phyloP scores from a whole-genome alignment of 352 stramenopile species.

The Phytopythium mirpurense region DNA sequence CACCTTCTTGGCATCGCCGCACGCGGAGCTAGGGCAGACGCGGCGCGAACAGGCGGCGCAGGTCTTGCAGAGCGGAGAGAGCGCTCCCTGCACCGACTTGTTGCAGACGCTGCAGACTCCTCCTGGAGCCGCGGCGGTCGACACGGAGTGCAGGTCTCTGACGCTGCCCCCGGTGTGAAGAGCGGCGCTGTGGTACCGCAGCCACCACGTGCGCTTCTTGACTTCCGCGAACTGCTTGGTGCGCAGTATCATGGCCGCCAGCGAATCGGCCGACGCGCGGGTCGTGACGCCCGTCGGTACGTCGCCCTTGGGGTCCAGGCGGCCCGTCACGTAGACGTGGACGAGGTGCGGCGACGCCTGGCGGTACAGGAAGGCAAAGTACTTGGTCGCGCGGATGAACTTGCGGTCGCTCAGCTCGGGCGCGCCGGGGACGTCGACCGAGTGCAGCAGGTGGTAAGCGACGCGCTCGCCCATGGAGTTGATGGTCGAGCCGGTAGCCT shows the following conservation, averaged over 20 bases:
- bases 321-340: constrained; percentile 42
- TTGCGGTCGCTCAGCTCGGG: constrained; percentile 2
- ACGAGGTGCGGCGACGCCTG: constrained; percentile 28
- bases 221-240: constrained; percentile 28
- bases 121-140: constrained; percentile 11
- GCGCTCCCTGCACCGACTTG: constrained; percentile 10
- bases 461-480: constrained; percentile 19
- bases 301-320: constrained; percentile 30
- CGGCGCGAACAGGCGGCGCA: background rate
- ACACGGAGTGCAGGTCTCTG: background rate
- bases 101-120: constrained; percentile 26
- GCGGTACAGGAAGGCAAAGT: constrained; percentile 9
- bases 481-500: constrained; percentile 9
- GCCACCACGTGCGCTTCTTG: constrained; percentile 46
- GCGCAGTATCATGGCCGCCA: constrained; percentile 16
- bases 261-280: constrained; percentile 19
- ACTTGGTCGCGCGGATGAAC: constrained; percentile 9
- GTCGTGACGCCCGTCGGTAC: constrained; percentile 22
- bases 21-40: background rate
- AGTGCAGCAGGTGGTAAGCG: constrained; percentile 20
- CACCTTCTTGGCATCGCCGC: background rate
- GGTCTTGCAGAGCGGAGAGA: background rate
- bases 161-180: background rate
- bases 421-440: constrained; percentile 9
- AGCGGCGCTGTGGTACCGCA: constrained; percentile 14